These are phyloP conservation scores for Echium plantagineum DNA, from an alignment of 257 asterid genomes.

Conservation along the genomic window DNA sequence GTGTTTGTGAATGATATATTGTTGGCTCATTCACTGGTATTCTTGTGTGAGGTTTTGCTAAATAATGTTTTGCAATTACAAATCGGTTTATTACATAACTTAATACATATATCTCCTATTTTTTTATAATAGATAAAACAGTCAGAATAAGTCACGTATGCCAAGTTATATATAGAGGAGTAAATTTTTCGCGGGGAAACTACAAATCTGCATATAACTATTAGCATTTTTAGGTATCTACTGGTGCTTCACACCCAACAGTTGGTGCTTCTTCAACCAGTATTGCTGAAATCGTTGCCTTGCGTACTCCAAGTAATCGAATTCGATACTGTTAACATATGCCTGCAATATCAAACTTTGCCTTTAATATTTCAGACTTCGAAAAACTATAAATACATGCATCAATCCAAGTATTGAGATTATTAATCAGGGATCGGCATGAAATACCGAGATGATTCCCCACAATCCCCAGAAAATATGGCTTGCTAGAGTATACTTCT, in stretches of 20 bases:
- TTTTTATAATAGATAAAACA: no score
- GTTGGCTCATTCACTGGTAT: no score
- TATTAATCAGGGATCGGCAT: not conserved
- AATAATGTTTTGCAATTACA: no score
- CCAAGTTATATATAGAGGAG: no score
- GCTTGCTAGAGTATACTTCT: conserved; percentile 69
- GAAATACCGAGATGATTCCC: conserved; percentile 78
- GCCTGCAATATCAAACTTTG: conserved; percentile 30
- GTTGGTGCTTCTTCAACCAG: conserved; percentile 43
- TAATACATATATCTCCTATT: no score
- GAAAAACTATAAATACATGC: not conserved
- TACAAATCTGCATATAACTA: no score
- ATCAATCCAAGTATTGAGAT: not conserved
- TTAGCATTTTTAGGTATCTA: no score
- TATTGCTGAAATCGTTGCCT: conserved; percentile 79
- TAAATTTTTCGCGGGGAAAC: no score
- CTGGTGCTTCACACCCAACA: conserved; percentile 11
- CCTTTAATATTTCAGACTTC: not conserved
- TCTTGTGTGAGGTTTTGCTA: no score
- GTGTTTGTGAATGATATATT: no score
- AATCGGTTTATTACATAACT: no score
- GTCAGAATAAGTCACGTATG: no score
- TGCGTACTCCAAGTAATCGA: conserved; percentile 75
- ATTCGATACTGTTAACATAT: conserved; percentile 63
- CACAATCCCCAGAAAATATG: conserved; percentile 96